These are phyloP conservation scores for Fusarium decemcellulare DNA, from an alignment of 2,329 filamentous ascomycete genomes.

Conservation along the genomic window DNA sequence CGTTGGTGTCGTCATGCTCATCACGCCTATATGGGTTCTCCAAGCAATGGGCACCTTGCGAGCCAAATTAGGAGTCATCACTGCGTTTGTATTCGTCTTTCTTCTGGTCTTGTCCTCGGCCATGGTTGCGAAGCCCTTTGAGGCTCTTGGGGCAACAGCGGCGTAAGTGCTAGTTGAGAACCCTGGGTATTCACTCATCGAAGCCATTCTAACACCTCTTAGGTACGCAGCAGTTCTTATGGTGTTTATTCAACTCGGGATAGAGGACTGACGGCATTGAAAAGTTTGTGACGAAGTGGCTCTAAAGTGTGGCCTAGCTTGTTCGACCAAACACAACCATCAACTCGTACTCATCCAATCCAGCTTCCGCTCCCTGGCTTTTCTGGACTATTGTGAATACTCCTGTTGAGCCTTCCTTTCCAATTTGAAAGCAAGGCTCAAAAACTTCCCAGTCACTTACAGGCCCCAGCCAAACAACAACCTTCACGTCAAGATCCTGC, in stretches of 20 bases:
- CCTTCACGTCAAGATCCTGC: conserved; percentile 11
- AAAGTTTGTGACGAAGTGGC: neutral
- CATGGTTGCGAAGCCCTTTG: conserved; percentile 36
- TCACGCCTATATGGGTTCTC: conserved; percentile 53
- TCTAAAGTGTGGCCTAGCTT: neutral
- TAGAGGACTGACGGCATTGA: neutral
- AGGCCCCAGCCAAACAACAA: conserved; percentile 46
- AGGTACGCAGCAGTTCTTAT: conserved; percentile 31
- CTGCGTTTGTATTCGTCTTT: conserved; percentile 44
- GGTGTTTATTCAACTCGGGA: conserved; percentile 20
- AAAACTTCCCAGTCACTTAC: conserved; percentile 46
- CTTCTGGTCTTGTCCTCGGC: conserved; percentile 24
- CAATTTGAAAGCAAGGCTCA: conserved; percentile 31
- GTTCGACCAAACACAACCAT: conserved; percentile 34
- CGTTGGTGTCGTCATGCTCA: conserved; percentile 48
- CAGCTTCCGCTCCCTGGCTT: conserved; percentile 29
- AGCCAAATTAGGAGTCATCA: conserved; percentile 50
- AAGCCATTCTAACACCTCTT: neutral
- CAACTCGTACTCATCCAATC: conserved; percentile 41
- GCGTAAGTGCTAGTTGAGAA: conserved; percentile 19
- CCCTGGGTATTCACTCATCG: neutral
- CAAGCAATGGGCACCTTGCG: conserved; percentile 24
- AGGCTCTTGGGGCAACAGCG: conserved; percentile 36
- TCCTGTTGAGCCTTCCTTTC: neutral
- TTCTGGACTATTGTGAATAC: conserved; percentile 26